Conservation (phyloP, 495 filamentous ascomycete genomes). For the Corynascus novoguineensis region DNA sequence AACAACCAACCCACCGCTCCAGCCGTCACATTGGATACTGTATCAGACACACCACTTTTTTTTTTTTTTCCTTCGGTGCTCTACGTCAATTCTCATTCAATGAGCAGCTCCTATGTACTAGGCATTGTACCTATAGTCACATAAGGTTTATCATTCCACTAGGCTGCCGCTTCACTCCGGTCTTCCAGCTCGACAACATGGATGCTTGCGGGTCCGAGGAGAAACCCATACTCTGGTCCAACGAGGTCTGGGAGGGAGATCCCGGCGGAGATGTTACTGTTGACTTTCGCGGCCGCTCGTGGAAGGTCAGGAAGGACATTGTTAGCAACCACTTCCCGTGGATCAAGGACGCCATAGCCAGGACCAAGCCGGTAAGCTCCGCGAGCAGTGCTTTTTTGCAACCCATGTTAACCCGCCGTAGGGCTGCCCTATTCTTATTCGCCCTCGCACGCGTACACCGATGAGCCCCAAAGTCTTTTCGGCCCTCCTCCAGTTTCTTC, state of each 20-base stretch:
- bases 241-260: not conserved
- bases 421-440: not conserved
- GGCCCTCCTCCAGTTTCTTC: constrained; percentile 1
- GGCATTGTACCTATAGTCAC: too few relatives aligned
- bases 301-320: constrained; percentile 6
- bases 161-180: too few relatives aligned
- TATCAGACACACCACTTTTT: too few relatives aligned
- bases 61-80: too few relatives aligned
- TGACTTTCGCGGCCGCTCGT: not conserved
- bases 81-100: too few relatives aligned
- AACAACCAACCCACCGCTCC: too few relatives aligned
- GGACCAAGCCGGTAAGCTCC: not conserved
- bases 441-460: not conserved
- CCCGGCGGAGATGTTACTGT: constrained; percentile 4
- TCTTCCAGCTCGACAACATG: not conserved
- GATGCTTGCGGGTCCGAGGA: not conserved
- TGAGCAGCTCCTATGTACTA: too few relatives aligned
- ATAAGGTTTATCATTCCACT: too few relatives aligned
- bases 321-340: not conserved
- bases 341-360: not conserved
- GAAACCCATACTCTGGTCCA: not conserved
- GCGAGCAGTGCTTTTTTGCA: not conserved
- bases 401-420: not conserved
- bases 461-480: not conserved
- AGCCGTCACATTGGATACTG: too few relatives aligned